These are phyloP conservation scores for Drechmeria coniospora DNA, from an alignment of 2,329 filamentous ascomycete genomes.

Conservation along the genomic window DNA sequence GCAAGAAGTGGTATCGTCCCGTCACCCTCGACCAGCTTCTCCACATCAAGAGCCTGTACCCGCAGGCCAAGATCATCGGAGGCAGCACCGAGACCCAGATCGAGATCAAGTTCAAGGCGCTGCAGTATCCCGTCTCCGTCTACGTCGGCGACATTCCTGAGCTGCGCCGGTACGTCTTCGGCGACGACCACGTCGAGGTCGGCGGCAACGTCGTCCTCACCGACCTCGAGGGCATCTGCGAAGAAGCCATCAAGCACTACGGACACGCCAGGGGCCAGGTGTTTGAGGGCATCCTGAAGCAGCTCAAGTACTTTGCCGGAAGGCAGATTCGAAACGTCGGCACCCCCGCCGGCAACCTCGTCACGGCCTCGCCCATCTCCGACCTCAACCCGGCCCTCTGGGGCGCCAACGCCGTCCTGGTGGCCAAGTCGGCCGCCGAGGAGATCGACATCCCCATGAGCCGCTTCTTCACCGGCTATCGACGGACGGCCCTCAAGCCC, in stretches of 20 bases:
- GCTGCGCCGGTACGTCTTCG: conserved; percentile 64
- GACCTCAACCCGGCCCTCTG: conserved; percentile 92
- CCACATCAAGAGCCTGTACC: conserved; percentile 76
- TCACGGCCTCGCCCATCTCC: conserved; percentile 89
- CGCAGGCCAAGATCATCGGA: conserved; percentile 83
- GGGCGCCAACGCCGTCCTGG: conserved; percentile 64
- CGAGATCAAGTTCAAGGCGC: conserved; percentile 93
- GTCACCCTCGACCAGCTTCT: conserved; percentile 75
- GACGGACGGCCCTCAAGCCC: conserved; percentile 63
- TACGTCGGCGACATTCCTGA: conserved; percentile 90
- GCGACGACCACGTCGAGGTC: conserved; percentile 72
- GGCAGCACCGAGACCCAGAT: conserved; percentile 97
- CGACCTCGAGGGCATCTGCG: conserved; percentile 74
- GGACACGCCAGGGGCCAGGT: conserved; percentile 58
- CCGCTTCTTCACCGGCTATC: conserved; percentile 83
- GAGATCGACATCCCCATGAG: conserved; percentile 82
- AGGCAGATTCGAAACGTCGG: conserved; percentile 96
- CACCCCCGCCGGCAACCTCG: conserved; percentile 85
- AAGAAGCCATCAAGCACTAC: conserved; percentile 65
- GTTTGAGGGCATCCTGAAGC: conserved; percentile 83
- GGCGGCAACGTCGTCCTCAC: conserved; percentile 88
- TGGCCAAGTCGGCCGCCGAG: conserved; percentile 60
- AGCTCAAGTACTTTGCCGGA: conserved; percentile 87
- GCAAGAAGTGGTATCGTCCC: conserved; percentile 85
- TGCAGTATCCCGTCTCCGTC: conserved; percentile 79